These are phyloP conservation scores for Polytrichum commune DNA, from an alignment of 225 moss, liverwort and hornwort species.

Conservation along the genomic window DNA sequence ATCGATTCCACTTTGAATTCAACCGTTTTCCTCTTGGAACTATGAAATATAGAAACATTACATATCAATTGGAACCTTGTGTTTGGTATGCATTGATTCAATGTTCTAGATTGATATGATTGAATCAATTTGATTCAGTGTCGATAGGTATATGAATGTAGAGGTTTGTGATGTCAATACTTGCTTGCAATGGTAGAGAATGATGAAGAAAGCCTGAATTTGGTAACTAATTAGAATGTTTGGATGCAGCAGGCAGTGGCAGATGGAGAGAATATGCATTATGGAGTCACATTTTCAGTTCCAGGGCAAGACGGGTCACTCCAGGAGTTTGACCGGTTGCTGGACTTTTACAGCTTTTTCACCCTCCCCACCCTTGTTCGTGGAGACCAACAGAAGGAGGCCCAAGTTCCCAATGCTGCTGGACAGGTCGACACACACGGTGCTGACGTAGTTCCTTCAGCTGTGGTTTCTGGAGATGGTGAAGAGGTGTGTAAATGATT, in stretches of 20 bases:
- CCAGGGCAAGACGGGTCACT: conserved; percentile 38
- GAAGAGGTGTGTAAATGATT: conserved; percentile 23
- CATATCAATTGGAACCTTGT: no score
- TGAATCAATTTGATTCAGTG: no score
- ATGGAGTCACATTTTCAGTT: conserved; percentile 79
- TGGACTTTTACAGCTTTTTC: conserved; percentile 48
- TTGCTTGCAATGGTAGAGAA: no score
- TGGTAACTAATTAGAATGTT: no score
- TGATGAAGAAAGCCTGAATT: no score
- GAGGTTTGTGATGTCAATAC: no score
- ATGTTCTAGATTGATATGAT: no score
- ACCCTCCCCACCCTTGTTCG: conserved; percentile 53
- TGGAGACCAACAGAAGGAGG: conserved; percentile 40
- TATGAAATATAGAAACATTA: no score
- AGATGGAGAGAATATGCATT: conserved; percentile 51
- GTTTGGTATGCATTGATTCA: no score
- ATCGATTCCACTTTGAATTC: no score
- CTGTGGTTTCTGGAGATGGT: conserved; percentile 38
- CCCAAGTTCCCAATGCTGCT: neutral
- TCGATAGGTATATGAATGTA: no score
- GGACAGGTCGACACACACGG: conserved; percentile 16
- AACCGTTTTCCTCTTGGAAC: no score
- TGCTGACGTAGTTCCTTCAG: conserved; percentile 25
- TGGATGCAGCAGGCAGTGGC: neutral
- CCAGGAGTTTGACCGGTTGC: conserved; percentile 38